Evolutionary conservation across 169 alveolate species (phyloP).

Genomic region (Plasmodium gonderi): DNA sequence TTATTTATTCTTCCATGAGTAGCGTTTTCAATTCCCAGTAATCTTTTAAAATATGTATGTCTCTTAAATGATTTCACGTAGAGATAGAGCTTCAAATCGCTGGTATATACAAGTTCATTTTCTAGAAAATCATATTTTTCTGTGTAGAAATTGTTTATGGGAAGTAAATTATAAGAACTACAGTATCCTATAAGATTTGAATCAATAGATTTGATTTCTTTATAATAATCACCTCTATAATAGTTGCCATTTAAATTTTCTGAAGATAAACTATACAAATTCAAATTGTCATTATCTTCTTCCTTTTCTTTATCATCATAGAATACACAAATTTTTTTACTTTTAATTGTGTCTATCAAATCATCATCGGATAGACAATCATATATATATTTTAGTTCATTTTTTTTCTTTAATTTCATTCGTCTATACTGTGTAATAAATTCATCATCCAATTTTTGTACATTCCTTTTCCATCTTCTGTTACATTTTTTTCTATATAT

Average conservation of each 20-base stretch:
- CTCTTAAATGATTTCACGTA: constrained; percentile 55
- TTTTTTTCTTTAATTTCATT: not conserved
- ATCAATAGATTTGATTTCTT: constrained; percentile 45
- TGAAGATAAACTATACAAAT: constrained; percentile 6
- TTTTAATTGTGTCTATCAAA: constrained; percentile 60
- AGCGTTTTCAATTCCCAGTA: constrained; percentile 21
- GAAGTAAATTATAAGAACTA: constrained; percentile 58
- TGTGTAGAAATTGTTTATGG: constrained; percentile 63
- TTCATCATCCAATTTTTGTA: not conserved
- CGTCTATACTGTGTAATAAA: constrained; percentile 20
- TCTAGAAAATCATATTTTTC: constrained; percentile 71
- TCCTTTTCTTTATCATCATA: constrained; percentile 73
- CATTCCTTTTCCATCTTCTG: not conserved
- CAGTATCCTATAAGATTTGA: constrained; percentile 42
- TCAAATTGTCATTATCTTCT: constrained; percentile 54
- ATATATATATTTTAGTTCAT: constrained; percentile 42
- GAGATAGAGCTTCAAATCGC: constrained; percentile 52
- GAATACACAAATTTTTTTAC: constrained; percentile 70
- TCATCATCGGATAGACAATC: constrained; percentile 63
- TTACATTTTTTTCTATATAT: not conserved
- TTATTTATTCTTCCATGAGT: not conserved
- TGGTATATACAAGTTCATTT: constrained; percentile 39
- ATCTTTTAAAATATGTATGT: constrained; percentile 46
- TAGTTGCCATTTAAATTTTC: constrained; percentile 12
- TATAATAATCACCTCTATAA: constrained; percentile 43